These are phyloP conservation scores for Penicillium decumbens DNA, from an alignment of 2,329 filamentous ascomycete species.

Conservation along the genomic window DNA sequence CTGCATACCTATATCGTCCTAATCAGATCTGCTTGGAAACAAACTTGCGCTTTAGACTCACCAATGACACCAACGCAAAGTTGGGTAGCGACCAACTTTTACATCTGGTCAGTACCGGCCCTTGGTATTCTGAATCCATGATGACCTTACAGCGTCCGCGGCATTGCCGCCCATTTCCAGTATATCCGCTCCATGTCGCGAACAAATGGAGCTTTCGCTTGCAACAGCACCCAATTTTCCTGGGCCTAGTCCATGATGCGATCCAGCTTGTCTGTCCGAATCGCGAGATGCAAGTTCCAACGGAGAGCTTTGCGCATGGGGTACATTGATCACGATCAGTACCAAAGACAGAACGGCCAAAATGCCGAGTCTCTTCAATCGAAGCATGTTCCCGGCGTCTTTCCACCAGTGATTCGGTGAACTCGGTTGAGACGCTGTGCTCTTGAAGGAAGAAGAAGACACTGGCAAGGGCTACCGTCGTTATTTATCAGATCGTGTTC, in stretches of 20 bases:
- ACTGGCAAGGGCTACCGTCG: constrained; percentile 16
- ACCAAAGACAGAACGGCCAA: constrained; percentile 19
- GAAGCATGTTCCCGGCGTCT: constrained; percentile 13
- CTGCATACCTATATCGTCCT: constrained; percentile 56
- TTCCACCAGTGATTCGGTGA: constrained; percentile 1
- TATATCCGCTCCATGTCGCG: constrained; percentile 61
- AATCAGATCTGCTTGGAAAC: background rate
- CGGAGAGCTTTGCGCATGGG: constrained; percentile 20
- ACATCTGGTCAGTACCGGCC: background rate
- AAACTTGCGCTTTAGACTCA: constrained; percentile 21
- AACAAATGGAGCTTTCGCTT: constrained; percentile 65
- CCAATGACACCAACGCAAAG: constrained; percentile 71
- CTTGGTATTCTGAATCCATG: background rate
- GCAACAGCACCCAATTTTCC: constrained; percentile 59
- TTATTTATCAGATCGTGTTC: constrained; percentile 2
- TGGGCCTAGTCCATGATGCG: constrained; percentile 29
- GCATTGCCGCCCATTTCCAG: constrained; percentile 64
- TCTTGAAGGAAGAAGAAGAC: background rate
- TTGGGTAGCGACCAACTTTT: constrained; percentile 62
- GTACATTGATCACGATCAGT: constrained; percentile 21
- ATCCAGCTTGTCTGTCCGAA: background rate
- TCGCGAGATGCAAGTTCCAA: constrained; percentile 13
- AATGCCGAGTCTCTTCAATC: constrained; percentile 15
- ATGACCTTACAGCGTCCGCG: constrained; percentile 59
- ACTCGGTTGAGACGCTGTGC: background rate